Evolutionary conservation across 352 stramenopile species (phyloP).

Genomic region (Phytophthora tubulina): DNA sequence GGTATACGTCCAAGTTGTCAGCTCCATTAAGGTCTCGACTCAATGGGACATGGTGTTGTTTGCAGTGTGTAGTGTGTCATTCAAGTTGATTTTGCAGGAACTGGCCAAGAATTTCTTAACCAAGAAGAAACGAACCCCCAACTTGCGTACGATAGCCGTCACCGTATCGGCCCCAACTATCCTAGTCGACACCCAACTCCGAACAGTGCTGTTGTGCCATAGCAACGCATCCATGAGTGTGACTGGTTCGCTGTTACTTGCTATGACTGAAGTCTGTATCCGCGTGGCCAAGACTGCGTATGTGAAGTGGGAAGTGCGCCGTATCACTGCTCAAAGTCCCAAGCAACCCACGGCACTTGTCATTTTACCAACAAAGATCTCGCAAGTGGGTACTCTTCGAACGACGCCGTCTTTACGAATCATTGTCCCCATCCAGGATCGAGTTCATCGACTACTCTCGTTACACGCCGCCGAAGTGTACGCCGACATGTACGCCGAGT

Average conservation of each 20-base stretch:
- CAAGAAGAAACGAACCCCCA: background rate
- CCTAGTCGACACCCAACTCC: slow-evolving; percentile 36
- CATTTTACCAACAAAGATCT: too few relatives aligned
- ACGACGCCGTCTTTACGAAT: too few relatives aligned
- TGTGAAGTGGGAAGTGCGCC: slow-evolving; percentile 10
- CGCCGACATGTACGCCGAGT: slow-evolving; percentile 55
- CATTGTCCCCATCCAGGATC: background rate
- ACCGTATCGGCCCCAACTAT: slow-evolving; percentile 28
- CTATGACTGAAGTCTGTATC: slow-evolving; percentile 31
- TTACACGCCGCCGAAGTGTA: slow-evolving; percentile 36
- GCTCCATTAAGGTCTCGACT: too few relatives aligned
- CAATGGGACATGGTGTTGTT: slow-evolving; percentile 5
- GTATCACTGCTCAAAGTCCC: background rate
- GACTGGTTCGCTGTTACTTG: slow-evolving; percentile 34
- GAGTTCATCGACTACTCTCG: slow-evolving; percentile 15
- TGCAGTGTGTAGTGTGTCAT: slow-evolving; percentile 9
- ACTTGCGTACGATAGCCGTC: slow-evolving; percentile 30
- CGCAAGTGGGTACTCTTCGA: too few relatives aligned
- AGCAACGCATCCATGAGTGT: slow-evolving; percentile 16
- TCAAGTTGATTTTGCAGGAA: slow-evolving; percentile 31
- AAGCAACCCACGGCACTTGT: background rate
- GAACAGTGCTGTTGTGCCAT: slow-evolving; percentile 24
- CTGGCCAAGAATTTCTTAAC: slow-evolving; percentile 3
- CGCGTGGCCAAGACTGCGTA: slow-evolving; percentile 30
- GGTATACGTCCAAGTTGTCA: too few relatives aligned